Base-by-base conservation (phyloP, 2,329 filamentous ascomycete genomes). In the Clarireedia monteithiana region DNA sequence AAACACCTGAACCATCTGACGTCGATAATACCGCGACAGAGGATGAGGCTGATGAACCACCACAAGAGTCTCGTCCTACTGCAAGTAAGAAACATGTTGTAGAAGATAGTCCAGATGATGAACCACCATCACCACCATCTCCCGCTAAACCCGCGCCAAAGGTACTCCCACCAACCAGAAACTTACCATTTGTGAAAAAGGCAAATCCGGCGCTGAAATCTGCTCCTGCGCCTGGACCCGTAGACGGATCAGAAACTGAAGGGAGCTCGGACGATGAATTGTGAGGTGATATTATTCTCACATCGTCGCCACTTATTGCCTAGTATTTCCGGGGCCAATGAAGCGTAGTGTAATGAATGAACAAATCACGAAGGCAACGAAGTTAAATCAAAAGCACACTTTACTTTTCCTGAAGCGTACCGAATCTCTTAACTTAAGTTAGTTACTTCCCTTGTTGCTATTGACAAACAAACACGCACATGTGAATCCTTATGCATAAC, bases 211-310 rank as follows among this genome's bases (percentile, higher is more conserved):
- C 38, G 30, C 52, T 55, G 47, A 30, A 26, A 53, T 10, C 44
- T 12, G 17, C 24, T 44, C 36, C 56, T 23, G 55, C 49, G 2
- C 36, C 52, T 14, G 20, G 20, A 2, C 39, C 46, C 14, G 48
- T 38, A 23, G 63, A 63, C 20, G 63, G 60, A n/a, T 66, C 63
- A 30, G 66, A 66, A 23, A 67, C 66, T 2, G 66, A 67, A 48
- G 65, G 64, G 23, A 64, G 65, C 56, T 66, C 64, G 15, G 65
- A 66, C 56, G 62, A 67, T 56, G 66, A 68, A 47, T 46, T 34
- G 15, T 47, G 34, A 50, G 42, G 10, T 38, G 34, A 26, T 17
- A 27, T 50, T 49, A 24, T 26, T 17, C 26, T 5, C 26, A 42
- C 17, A 34, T 14, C 20, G 20, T 20, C 20, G 20, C 20, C 20